Evolutionary conservation across 345 rosid species (phyloP), one percentile per base, ranked within the genome.

Genomic region (Eutrema heterophyllum): DNA sequence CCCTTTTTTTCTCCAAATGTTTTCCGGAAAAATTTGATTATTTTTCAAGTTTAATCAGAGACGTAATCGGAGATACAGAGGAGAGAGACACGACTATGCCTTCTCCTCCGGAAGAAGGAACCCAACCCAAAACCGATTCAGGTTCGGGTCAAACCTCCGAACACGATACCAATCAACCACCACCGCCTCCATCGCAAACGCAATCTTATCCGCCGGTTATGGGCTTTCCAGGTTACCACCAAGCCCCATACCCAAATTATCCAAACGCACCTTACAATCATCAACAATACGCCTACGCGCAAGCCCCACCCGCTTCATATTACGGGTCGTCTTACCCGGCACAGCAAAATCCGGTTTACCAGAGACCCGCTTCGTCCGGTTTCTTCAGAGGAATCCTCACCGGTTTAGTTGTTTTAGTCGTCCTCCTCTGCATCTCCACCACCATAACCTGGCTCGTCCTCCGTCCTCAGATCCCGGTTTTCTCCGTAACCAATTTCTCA

Each of bases 261-360:
- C 82, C 79, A 53, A 79, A 73, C 59, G 72, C 61, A 16, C 26
- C 64, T 36, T 40, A 66, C 64, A 10, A 56, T 29, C 39, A 43
- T 61, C 68, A 35, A 41, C 67, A 41, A 36, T 60, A 64, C 38
- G 68, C 72, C 12, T 81, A 77, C 62, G 71, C 76, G 0, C 84
- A 74, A 68, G 77, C 85, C 18, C 84, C 88, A 2, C 81, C 86
- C 12, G 81, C 82, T 1, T 71, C 80, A 1, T 84, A 85, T 73
- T 85, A 85, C 76, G 66, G 72, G 1, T 32, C 78, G 4, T 24
- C 55, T 24, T 69, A 73, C 79, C 76, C 79, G 12, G 7, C 48
- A 4, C 78, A 68, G 1, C 82, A 70, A 55, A 58, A 52, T 14
- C 68, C 71, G 50, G 33, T 63, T 15, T 50, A 64, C 55, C 70